Evolutionary conservation across 495 filamentous ascomycete species (phyloP).

Genomic region (Neurospora sp.): DNA sequence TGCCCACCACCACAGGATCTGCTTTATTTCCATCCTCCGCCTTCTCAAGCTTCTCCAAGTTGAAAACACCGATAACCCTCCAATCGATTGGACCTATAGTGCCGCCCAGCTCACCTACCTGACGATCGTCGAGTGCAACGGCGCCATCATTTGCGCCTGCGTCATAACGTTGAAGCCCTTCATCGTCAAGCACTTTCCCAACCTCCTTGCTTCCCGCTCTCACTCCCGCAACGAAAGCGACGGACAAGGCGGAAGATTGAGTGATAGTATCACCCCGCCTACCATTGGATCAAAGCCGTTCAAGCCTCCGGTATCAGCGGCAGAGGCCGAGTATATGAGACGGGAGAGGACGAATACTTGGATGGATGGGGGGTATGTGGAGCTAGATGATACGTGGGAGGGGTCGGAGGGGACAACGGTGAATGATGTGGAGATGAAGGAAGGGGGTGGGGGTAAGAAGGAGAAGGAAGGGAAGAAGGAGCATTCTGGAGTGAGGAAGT

Average conservation of each 20-base stretch:
- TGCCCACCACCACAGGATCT: conserved; percentile 9
- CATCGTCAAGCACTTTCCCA: conserved; percentile 21
- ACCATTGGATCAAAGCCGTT: conserved; percentile 15
- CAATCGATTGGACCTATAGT: conserved; percentile 18
- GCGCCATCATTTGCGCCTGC: conserved; percentile 33
- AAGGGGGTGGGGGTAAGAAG: background rate
- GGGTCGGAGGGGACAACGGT: background rate
- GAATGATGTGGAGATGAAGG: conserved; percentile 14
- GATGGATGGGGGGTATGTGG: conserved; percentile 9
- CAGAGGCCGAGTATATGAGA: background rate
- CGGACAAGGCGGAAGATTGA: background rate
- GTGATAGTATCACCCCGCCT: conserved; percentile 6
- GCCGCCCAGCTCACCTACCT: conserved; percentile 27
- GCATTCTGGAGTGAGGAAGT: background rate
- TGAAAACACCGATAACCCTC: conserved; percentile 5
- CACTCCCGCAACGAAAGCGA: background rate
- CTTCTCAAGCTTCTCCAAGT: conserved; percentile 15
- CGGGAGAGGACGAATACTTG: background rate
- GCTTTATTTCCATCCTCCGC: conserved; percentile 26
- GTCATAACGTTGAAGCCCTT: conserved; percentile 27
- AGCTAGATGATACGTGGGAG: conserved; percentile 12
- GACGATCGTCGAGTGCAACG: conserved; percentile 35
- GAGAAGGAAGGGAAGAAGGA: background rate
- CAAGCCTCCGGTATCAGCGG: conserved; percentile 2
- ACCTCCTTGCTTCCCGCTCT: conserved; percentile 14